Base-by-base conservation (phyloP, 805 yeast species). In the Starmerella bombi region DNA sequence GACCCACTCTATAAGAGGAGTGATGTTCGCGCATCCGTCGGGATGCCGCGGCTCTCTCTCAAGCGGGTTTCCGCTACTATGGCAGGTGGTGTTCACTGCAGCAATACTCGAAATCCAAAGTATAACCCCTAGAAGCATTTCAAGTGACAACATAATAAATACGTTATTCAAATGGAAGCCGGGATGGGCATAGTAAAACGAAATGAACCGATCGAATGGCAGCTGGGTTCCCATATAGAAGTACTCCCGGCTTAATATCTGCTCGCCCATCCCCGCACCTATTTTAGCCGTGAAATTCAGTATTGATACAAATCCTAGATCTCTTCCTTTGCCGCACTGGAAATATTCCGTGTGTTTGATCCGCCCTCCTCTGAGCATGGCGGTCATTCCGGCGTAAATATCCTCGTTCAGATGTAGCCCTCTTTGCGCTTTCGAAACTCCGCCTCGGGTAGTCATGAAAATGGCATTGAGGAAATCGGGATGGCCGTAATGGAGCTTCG, bases 231-330 rank as follows among this genome's bases (percentile, higher is more conserved):
- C 80, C 46, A 81, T 65, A 55, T 80, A 80, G 58, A 73, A 81
- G 59, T 80, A 80, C 57, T 81, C 93, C 51, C 93, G 67, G 3
- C 88, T 80, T 42, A 81, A 66, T 73, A 80, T 75, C 56, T 81
- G 93, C 54, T 81, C 93, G 36, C 91, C 88, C 93, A 81, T 81
- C 44, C 91, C 93, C 40, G 91, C 83, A 35, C 93, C 93, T 59
- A 81, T 80, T 55, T 81, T 81, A 18, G 88, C 77, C 5, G 82
- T 79, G 61, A 81, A 81, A 58, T 79, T 80, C 59, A 79, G 68
- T 54, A 81, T 80, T 2, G 91, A 80, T 3, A 83, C 81, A 59
- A 81, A 80, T 3, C 93, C 91, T 54, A 81, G 67, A 63, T 81
- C 91, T 57, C 93, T 67, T 32, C 93, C 93, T 58, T 81, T 81